Base-by-base conservation (phyloP, 345 rosid species). In the Pseudoturritis turrita region DNA sequence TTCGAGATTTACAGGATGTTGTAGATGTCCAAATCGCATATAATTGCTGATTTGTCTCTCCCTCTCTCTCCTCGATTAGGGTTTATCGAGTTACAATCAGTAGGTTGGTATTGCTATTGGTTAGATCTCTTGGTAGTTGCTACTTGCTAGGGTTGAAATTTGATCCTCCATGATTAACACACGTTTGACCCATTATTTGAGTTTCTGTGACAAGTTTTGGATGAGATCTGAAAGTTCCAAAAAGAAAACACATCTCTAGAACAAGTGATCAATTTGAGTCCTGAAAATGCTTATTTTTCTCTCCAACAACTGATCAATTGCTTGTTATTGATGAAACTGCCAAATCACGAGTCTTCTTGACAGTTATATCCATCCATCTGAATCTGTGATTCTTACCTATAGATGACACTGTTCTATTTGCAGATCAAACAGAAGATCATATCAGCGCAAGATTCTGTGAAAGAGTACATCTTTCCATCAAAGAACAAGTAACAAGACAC, bases 371-470 rank as follows among this genome's bases (percentile, higher is more conserved):
- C 10, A 33, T 7, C 36, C 39, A 37, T 8, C 14, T 1, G n/a
- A 36, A 46, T 62, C 37, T 33, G 1, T 40, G 70, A 7, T 46
- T 35, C 18, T 49, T 57, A 44, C 45, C 4, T 9, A 9, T 26
- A 0, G 2, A 12, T 58, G 45, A 68, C 14, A 14, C 53, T 51
- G 15, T 3, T 45, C 46, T 23, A 26, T 73, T 74, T 73, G 73
- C 98, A 90, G 98, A 73, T 92, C 56, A 90, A 85, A 77, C 79
- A 72, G 71, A 83, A 79, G 22, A 87, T 92, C 72, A 43, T 69
- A 45, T 85, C 89, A 23, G 96, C 78, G 0, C 83, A 87, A 80
- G 82, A 67, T 49, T 87, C 86, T 6, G 76, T 80, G 21, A 90
- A 87, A 66, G 89, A 81, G 31, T 84, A 78, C 28, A 37, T 92